Evolutionary conservation across 192 early-diverging fungal genomes (phyloP), one percentile per base, ranked within the genome.

Genomic region (Backusella mclennaniae): DNA sequence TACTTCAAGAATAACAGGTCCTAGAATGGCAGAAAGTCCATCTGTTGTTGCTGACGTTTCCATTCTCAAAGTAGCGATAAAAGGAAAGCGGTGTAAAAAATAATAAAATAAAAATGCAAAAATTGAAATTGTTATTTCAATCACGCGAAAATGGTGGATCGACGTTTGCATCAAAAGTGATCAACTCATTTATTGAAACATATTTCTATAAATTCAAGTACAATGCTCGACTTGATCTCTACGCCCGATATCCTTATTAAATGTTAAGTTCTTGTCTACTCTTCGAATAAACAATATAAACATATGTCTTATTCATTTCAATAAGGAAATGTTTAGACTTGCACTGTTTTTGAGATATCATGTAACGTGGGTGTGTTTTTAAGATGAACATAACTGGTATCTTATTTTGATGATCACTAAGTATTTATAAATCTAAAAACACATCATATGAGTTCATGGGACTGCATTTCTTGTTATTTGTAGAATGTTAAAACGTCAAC

Each of bases 1-100:
- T 76, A 88, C 87, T 49, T 89, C 86, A 11, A 85, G 74, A 6
- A 89, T 69, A 23, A 87, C 73, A 35, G 88, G 85, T 15, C 81
- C 80, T 29, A 89, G 35, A 5, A 89, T 39, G 0, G 81, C 77
- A 75, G 82, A 78, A 29, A 88, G 66, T 14, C 87, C 87, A 71
- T 84, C 80, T 5, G 74, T 68, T 6, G 46, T 49, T 69, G 36
- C 19, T 39, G 67, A 36, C 17, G 26, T 17, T 71, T 71, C 69
- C 53, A 56, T 56, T 56, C 21, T 56, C 6, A 4, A 59, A 4
- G 26, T 59, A 12, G 21, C 3, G 12, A 4, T 21, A 29, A 56
- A 26, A 26, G 53, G 21, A 59, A 9, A 59, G 19, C 12, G 23
- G 31, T 31, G 31, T 31, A 31, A 53, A 26, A 26, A 21, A 53